Percentiles rank a stretch among this genome's conserved stretches.
Evolutionary conservation across 371 early-diverging fungal species (phyloP).

Genomic region (Homolaphlyctis polyrhiza): DNA sequence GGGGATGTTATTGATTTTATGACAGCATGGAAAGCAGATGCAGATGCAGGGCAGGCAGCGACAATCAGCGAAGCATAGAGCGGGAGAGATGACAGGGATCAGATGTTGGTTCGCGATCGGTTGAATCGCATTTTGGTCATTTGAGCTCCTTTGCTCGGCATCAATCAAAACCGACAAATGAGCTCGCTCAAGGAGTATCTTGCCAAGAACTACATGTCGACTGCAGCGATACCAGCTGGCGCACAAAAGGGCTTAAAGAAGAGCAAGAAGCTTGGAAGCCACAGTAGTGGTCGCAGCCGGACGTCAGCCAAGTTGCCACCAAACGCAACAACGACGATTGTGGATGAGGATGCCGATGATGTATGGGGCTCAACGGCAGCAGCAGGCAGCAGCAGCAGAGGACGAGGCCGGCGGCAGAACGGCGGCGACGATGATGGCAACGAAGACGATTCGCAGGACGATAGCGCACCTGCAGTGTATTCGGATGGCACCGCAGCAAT

Average conservation of each 20-base stretch:
- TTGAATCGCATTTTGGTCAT: too few species aligned
- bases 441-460: not conserved
- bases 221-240: not conserved
- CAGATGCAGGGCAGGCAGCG: too few species aligned
- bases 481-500: constrained; percentile 17
- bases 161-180: too few species aligned
- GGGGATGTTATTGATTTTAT: too few species aligned
- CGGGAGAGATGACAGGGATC: too few species aligned
- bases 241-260: not conserved
- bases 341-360: constrained; percentile 28
- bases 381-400: constrained; percentile 20
- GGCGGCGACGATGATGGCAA: not conserved
- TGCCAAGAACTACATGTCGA: constrained; percentile 11
- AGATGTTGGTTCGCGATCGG: too few species aligned
- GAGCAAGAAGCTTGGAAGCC: not conserved
- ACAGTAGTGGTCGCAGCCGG: too few species aligned
- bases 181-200: constrained; percentile 15
- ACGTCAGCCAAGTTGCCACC: too few species aligned
- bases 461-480: constrained; percentile 4
- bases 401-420: not conserved
- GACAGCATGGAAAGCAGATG: too few species aligned
- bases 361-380: constrained; percentile 5
- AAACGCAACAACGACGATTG: constrained; percentile 9
- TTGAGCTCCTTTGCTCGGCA: not conserved
- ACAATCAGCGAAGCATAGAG: too few species aligned